Base-by-base conservation (phyloP, 768 basidiomycete species). In the Mycena amicta region DNA sequence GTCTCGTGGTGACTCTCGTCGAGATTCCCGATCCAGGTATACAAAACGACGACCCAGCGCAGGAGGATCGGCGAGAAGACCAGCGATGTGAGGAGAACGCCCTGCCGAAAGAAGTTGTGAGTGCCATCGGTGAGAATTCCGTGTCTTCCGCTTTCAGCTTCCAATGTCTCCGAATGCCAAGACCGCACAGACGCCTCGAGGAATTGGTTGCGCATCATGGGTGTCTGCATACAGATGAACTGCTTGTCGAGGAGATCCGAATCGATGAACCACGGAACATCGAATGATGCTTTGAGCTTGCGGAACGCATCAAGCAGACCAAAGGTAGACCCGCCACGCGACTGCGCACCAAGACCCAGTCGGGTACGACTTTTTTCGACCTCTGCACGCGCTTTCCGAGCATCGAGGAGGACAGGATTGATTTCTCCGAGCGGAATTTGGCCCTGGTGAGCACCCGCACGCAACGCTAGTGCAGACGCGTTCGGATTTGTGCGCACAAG, bases 51-150 rank as follows among this genome's bases (percentile, higher is more conserved):
- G 5, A 43, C 49, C 53, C 58, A 59, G 33, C 52, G 57, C 25
- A 54, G 26, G 2, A 59, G 4, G 20, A 59, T 20, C 6, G 18
- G 52, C 1, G 52, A 53, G n/a, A 59, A 53, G 22, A 50, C 52
- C 4, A 53, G 45, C 2, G 57, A 58, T 12, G 31, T 40, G 8
- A 58, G 29, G 15, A 54, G 47, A 30, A 59, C 31, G 5, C 57
- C 57, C 23, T 53, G 20, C 15, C 50, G 53, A 46, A 50, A 53
- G 28, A 59, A 59, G 28, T 59, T 52, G 15, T 53, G 52, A n/a
- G 28, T 39, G 27, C 57, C 57, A 18, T 59, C 57, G 2, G 52
- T 59, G 5, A 54, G 22, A 18, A 59, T 12, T 2, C 57, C 57
- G 15, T 58, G 57, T 2, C 57, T 51, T 2, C 52, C 57, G 45